Conservation (phyloP, 805 yeast species). For the Zygoascus biomembranicola region DNA sequence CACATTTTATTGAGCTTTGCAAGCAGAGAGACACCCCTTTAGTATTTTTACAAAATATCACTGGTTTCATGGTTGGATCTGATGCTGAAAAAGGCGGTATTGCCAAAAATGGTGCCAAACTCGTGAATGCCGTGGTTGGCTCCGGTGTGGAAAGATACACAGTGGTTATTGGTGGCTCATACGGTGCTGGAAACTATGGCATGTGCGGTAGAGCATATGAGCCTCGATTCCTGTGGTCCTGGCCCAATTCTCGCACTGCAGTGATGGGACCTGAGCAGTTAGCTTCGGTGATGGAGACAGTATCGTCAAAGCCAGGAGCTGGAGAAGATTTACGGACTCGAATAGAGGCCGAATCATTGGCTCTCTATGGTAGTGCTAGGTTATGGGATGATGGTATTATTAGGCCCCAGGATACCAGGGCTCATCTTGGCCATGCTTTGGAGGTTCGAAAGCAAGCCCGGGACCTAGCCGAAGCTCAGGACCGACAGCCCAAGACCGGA, state of each 20-base stretch:
- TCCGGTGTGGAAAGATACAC: constrained; percentile 27
- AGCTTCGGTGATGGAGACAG: constrained; percentile 25
- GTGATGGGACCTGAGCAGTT: constrained; percentile 30
- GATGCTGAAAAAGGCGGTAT: constrained; percentile 29
- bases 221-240: constrained; percentile 26
- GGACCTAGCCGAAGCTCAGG: neutral
- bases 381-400: constrained; percentile 29
- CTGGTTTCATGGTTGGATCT: constrained; percentile 29
- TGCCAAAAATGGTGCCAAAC: constrained; percentile 28
- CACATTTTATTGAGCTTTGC: constrained; percentile 28
- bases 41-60: constrained; percentile 26
- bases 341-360: constrained; percentile 23
- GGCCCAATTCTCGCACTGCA: constrained; percentile 29
- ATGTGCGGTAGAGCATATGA: constrained; percentile 29
- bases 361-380: constrained; percentile 24
- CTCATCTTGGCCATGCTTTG: constrained; percentile 24
- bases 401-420: constrained; percentile 24
- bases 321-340: constrained; percentile 17
- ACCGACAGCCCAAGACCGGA: constrained; percentile 12
- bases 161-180: constrained; percentile 27
- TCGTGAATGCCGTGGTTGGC: constrained; percentile 28
- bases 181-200: constrained; percentile 30
- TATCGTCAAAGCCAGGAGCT: constrained; percentile 18
- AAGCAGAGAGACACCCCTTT: constrained; percentile 27
- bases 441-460: constrained; percentile 17